Evolutionary conservation across 768 basidiomycete genomes (phyloP), one percentile per base, ranked within the genome.

Genomic region (Calocera cornea): DNA sequence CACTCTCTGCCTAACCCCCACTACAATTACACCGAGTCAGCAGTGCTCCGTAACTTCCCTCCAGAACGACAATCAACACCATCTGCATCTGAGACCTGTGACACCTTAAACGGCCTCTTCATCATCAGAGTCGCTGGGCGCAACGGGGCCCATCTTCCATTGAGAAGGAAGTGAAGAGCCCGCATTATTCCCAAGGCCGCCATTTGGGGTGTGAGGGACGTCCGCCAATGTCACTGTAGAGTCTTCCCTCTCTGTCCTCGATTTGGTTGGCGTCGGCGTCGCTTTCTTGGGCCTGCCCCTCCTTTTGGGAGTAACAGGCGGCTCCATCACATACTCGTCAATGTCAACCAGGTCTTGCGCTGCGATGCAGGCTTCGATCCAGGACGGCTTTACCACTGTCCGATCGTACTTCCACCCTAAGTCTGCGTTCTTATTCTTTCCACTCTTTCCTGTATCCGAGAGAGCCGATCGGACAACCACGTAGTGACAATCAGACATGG

Each of bases 171-270:
- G 36, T 47, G 44, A 47, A 17, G 19, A 7, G 19, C 19, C 44
- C 44, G 5, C 44, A 47, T 47, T 17, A 33, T 60, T 66, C 67
- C 7, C 69, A 63, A 14, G 66, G 65, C 24, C 34, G 44, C 16
- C 54, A 64, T 22, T 65, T 66, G n/a, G 70, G 65, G 44, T 47
- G 19, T 3, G 5, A 3, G 5, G 44, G 17, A 68, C 63, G 27
- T 70, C 68, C 36, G 68, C 66, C 31, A 65, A 65, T 1, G 65
- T 50, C 36, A 65, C 64, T 31, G 31, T 60, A 2, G 31, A 29
- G 31, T 60, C 54, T 33, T 60, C 54, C 54, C 54, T 2, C 31
- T 60, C 27, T 2, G 27, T 27, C 31, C 19, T 60, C 8, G 19
- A 11, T 33, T 33, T 60, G 8, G 14, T 27, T 31, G 54, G 54